phyloP scores from a whole-genome alignment of 192 early-diverging fungal species.

The Backusella macrospora region DNA sequence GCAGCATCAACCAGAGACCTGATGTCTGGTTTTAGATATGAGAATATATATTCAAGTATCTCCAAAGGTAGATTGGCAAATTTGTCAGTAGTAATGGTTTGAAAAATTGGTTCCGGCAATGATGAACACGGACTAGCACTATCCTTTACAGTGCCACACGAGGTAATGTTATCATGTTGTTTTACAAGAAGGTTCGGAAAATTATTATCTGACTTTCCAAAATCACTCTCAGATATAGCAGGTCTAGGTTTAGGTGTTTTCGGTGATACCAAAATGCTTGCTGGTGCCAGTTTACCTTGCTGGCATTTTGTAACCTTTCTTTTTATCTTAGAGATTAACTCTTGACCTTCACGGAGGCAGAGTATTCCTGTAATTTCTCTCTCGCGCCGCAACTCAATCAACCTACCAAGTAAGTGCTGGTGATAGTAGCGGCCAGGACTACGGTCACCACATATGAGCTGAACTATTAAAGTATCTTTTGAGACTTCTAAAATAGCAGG shows the following conservation, averaged over 20 bases:
- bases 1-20: slow-evolving; percentile 16
- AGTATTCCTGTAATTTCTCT: slow-evolving; percentile 27
- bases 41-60: slow-evolving; percentile 28
- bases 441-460: slow-evolving; percentile 30
- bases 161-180: neutral
- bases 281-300: slow-evolving; percentile 5
- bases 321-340: slow-evolving; percentile 25
- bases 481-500: slow-evolving; percentile 35
- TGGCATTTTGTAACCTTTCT: slow-evolving; percentile 35
- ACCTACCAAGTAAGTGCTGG: slow-evolving; percentile 17
- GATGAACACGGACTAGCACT: neutral
- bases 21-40: slow-evolving; percentile 15
- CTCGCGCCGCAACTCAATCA: slow-evolving; percentile 23
- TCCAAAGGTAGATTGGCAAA: slow-evolving; percentile 23
- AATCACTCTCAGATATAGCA: neutral
- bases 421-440: slow-evolving; percentile 33
- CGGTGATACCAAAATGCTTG: neutral
- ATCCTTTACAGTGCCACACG: neutral
- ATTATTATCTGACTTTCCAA: neutral
- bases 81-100: neutral
- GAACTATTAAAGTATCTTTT: slow-evolving; percentile 25
- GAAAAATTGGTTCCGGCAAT: neutral
- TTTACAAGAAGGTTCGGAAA: neutral
- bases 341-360: slow-evolving; percentile 12
- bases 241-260: neutral